Evolutionary conservation across 163 green algal genomes (phyloP).

Genomic region (Scenedesmus sp.): DNA sequence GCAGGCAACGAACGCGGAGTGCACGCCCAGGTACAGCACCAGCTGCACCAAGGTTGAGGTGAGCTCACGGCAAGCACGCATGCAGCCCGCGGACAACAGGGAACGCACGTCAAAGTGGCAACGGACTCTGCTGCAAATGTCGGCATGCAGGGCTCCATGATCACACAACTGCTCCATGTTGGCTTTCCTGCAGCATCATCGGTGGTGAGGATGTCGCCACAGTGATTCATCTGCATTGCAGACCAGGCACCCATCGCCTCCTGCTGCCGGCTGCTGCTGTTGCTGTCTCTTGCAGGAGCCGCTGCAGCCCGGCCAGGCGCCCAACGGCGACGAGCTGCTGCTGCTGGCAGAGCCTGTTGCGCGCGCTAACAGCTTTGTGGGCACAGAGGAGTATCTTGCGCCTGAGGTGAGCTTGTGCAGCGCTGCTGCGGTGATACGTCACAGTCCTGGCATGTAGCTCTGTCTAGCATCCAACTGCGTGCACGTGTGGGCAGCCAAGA

Average conservation of each 20-base stretch:
- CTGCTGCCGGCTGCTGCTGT: not conserved
- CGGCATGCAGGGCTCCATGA: not conserved
- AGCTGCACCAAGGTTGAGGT: slow-evolving; percentile 48
- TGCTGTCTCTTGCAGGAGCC: not conserved
- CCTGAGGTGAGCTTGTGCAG: slow-evolving; percentile 82
- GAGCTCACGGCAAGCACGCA: not conserved
- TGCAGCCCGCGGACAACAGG: too few relatives aligned
- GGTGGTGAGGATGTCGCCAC: too few relatives aligned
- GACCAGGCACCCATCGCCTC: too few relatives aligned
- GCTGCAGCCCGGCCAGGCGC: slow-evolving; percentile 30
- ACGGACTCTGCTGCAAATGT: not conserved
- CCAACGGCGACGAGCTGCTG: slow-evolving; percentile 62
- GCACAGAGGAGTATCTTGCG: slow-evolving; percentile 96
- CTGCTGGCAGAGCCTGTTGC: slow-evolving; percentile 86
- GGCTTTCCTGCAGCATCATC: too few relatives aligned
- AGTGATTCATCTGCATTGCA: too few relatives aligned
- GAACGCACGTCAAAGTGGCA: too few relatives aligned
- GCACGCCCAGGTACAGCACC: not conserved
- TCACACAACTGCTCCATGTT: too few relatives aligned
- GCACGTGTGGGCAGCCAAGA: too few relatives aligned
- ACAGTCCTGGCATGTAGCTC: too few relatives aligned
- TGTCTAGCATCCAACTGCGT: too few relatives aligned
- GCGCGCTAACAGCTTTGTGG: slow-evolving; percentile 95
- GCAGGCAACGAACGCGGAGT: slow-evolving; percentile 37
- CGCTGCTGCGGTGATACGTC: not conserved